These are phyloP conservation scores for Starmerella asiatica DNA, from an alignment of 805 yeast genomes.

Conservation along the genomic window DNA sequence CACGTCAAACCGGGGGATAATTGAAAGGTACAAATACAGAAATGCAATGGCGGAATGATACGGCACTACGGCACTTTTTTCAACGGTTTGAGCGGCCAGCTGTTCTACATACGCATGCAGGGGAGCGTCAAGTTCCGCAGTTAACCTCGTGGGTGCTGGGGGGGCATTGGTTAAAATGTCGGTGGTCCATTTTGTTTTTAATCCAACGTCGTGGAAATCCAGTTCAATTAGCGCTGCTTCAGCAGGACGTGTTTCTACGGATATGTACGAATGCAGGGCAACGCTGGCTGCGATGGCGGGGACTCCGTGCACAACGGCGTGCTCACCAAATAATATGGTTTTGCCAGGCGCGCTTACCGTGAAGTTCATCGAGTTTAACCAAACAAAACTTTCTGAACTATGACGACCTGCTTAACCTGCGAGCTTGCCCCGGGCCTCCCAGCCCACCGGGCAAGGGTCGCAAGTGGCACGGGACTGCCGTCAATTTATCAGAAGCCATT, in stretches of 20 bases:
- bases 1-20: conserved; percentile 21
- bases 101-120: conserved; percentile 46
- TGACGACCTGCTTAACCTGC: no score
- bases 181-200: conserved; percentile 50
- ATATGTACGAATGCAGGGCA: conserved; percentile 66
- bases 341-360: conserved; percentile 91
- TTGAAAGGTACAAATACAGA: conserved; percentile 50
- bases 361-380: no score
- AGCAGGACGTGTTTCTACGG: conserved; percentile 36
- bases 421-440: no score
- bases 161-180: conserved; percentile 29
- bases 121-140: conserved; percentile 28
- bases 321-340: conserved; percentile 91
- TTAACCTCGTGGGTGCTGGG: conserved; percentile 1
- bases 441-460: no score
- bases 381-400: no score
- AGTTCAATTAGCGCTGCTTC: conserved; percentile 37
- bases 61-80: conserved; percentile 40
- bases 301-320: conserved; percentile 82
- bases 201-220: conserved; percentile 72
- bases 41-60: conserved; percentile 72
- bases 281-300: conserved; percentile 96
- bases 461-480: no score
- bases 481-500: no score
- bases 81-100: conserved; percentile 27